phyloP scores from a whole-genome alignment of 2,329 filamentous ascomycete genomes.

The Coleophoma crateriformis region DNA sequence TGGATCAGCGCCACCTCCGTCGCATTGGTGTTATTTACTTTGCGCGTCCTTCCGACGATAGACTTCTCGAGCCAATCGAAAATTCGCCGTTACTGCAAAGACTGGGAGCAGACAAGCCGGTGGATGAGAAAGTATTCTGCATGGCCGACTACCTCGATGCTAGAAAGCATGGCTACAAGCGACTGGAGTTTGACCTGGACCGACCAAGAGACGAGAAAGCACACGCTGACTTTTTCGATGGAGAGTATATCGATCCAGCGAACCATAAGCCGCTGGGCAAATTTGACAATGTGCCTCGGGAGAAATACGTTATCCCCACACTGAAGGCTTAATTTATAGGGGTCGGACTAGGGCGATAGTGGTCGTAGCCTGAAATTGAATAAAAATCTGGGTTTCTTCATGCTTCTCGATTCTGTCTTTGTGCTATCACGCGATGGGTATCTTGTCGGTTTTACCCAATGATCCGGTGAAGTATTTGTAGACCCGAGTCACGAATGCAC shows the following conservation, averaged over 20 bases:
- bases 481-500: too few relatives aligned
- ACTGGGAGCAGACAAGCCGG: slow-evolving; percentile 22
- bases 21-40: slow-evolving; percentile 35
- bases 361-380: too few relatives aligned
- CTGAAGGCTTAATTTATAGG: not conserved
- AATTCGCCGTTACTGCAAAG: slow-evolving; percentile 6
- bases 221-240: slow-evolving; percentile 1
- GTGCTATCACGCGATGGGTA: too few relatives aligned
- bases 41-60: slow-evolving; percentile 30
- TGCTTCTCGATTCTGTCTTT: too few relatives aligned
- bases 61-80: slow-evolving; percentile 29
- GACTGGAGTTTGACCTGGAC: slow-evolving; percentile 24
- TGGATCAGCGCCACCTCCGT: slow-evolving; percentile 29
- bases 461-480: too few relatives aligned
- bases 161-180: slow-evolving; percentile 25
- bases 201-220: not conserved
- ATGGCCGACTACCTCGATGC: slow-evolving; percentile 25
- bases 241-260: not conserved
- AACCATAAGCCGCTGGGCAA: not conserved
- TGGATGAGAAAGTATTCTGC: slow-evolving; percentile 22
- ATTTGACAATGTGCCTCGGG: not conserved
- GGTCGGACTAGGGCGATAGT: too few relatives aligned
- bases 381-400: too few relatives aligned
- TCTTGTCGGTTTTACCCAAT: too few relatives aligned
- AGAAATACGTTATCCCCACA: not conserved